Evolutionary conservation across 495 filamentous ascomycete species (phyloP), one percentile per base, ranked within the genome.

Genomic region (Mycothermus thermophilus): DNA sequence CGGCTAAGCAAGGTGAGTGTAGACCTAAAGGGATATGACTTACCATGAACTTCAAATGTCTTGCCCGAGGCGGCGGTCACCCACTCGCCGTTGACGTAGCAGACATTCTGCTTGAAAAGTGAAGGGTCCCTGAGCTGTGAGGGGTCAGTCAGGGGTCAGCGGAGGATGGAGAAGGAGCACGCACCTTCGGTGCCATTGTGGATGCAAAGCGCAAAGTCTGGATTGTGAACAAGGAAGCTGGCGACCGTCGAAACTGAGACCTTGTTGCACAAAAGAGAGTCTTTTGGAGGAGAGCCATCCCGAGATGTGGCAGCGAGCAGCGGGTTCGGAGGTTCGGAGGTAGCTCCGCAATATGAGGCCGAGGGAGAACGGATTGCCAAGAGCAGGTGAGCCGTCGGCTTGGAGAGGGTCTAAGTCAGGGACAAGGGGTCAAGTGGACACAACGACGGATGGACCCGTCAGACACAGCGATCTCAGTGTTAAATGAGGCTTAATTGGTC

Each of bases 61-160:
- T 84, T 72, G 29, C 77, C 77, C 1, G 80, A 83, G 43, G 70
- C 63, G 25, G 83, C 75, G 35, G 63, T 67, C 30, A 90, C 66
- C 78, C 81, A 93, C 62, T 85, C 73, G 46, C 83, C 83, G 57
- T 92, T 83, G 44, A 93, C 75, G 49, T 86, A 93, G 42, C 71
- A 75, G 43, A 83, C 80, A 40, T 80, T 61, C 24, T 72, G 60
- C 54, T 83, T 86, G 48, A 93, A 74, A 16, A 93, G 72, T 3
- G 81, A 83, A 18, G 71, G 69, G 47, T 93, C 85, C 59, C 79
- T 85, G 48, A 93, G 73, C 82, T 29, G 27, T 16, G 8, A 17
- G 14, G n/a, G n/a, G n/a, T n/a, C n/a, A n/a, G n/a, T n/a, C n/a
- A n/a, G n/a, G n/a, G n/a, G n/a, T n/a, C n/a, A n/a, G n/a, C n/a